These are phyloP conservation scores for Pyrenopolyporus hunteri DNA, from an alignment of 495 filamentous ascomycete genomes.

Conservation along the genomic window DNA sequence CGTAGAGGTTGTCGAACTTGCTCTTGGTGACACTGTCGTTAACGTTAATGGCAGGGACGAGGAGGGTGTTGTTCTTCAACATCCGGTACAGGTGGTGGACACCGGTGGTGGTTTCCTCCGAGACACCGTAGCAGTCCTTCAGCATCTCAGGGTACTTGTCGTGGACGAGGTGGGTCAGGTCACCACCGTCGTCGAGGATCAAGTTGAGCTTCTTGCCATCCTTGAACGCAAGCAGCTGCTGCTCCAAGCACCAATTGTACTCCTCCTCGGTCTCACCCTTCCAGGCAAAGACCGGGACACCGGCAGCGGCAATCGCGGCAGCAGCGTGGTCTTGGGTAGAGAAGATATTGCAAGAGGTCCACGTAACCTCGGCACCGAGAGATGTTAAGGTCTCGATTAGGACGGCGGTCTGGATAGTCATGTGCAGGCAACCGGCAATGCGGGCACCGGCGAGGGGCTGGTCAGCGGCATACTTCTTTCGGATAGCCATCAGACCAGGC, in stretches of 20 bases:
- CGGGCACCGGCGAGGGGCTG: conserved; percentile 88
- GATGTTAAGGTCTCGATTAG: conserved; percentile 95
- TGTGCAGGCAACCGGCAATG: conserved; percentile 98
- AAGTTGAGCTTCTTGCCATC: conserved; percentile 95
- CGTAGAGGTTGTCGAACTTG: conserved; percentile 99
- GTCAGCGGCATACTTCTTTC: conserved; percentile 85
- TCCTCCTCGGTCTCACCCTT: conserved; percentile 99
- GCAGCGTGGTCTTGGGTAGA: conserved; percentile 98
- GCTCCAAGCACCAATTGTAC: conserved; percentile 99
- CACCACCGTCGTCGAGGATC: conserved; percentile 98
- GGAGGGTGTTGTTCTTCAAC: conserved; percentile 89
- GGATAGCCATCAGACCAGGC: conserved; percentile 95
- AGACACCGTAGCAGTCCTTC: conserved; percentile 95
- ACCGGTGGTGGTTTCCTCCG: conserved; percentile 99
- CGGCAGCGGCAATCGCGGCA: conserved; percentile 91
- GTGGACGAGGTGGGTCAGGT: conserved; percentile 95
- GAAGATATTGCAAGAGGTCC: conserved; percentile 99
- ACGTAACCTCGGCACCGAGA: conserved; percentile 97
- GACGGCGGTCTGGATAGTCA: conserved; percentile 99
- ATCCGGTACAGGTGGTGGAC: conserved; percentile 99
- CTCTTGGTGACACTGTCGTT: conserved; percentile 99
- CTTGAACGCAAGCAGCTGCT: conserved; percentile 96
- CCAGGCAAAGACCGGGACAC: conserved; percentile 98
- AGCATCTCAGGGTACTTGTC: conserved; percentile 97
- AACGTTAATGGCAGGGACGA: conserved; percentile 97